Conservation (phyloP, 345 rosid species). For the Tarenaya hassleriana region DNA sequence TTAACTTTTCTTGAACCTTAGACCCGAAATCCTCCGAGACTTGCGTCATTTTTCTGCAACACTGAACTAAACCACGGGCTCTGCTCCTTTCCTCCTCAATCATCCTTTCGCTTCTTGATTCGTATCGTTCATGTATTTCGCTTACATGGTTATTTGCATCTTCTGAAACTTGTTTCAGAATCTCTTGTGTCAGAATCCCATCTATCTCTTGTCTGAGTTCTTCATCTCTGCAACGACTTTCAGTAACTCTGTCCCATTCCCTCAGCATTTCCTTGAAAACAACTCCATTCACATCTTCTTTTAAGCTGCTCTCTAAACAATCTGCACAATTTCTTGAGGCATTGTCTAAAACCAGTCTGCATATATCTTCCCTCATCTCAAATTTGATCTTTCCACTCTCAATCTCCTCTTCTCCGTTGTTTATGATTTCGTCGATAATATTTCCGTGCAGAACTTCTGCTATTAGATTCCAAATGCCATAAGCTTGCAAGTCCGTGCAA, state of each 20-base stretch:
- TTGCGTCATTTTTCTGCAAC: conserved; percentile 15
- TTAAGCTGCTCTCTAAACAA: conserved; percentile 16
- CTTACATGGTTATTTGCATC: conserved; percentile 27
- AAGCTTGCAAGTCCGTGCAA: conserved; percentile 7
- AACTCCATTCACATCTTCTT: conserved; percentile 25
- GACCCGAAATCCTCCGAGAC: conserved; percentile 29
- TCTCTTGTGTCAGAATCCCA: conserved; percentile 30
- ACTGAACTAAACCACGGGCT: not conserved
- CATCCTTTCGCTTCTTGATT: conserved; percentile 18
- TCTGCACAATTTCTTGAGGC: conserved; percentile 32
- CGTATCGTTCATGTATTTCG: conserved; percentile 21
- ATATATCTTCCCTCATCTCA: too few species aligned
- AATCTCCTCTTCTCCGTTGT: conserved; percentile 23
- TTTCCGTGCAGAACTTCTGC: conserved; percentile 27
- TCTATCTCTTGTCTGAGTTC: conserved; percentile 33
- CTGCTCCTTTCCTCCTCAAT: conserved; percentile 24
- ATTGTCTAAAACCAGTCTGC: too few species aligned
- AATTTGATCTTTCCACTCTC: conserved; percentile 19
- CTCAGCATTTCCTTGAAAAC: conserved; percentile 29
- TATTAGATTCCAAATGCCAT: conserved; percentile 17
- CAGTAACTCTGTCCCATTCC: conserved; percentile 13
- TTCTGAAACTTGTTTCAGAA: conserved; percentile 31
- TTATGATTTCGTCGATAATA: conserved; percentile 19
- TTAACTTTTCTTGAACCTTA: conserved; percentile 33
- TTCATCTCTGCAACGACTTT: conserved; percentile 18